Conservation (phyloP, 179 eudicot genomes). For the Pouteria campechiana region DNA sequence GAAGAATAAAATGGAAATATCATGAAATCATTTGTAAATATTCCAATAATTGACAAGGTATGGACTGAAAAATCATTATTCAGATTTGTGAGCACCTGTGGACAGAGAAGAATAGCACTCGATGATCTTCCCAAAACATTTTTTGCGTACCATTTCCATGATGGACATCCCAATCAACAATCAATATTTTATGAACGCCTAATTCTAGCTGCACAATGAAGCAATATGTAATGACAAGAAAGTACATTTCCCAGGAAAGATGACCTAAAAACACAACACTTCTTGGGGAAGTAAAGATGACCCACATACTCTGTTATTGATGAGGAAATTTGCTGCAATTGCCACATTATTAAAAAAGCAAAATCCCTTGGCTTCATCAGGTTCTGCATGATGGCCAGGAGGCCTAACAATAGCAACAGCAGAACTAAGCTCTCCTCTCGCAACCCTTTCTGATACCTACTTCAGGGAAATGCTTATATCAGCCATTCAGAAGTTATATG, state of each 20-base stretch:
- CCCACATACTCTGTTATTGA: constrained; percentile 73
- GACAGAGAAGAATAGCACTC: constrained; percentile 92
- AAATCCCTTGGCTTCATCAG: constrained; percentile 87
- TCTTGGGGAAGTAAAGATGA: constrained; percentile 6
- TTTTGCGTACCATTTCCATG: constrained; percentile 99
- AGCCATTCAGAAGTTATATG: too few relatives aligned
- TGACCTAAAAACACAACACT: neutral
- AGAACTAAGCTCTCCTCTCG: constrained; percentile 76
- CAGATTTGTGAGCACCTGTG: constrained; percentile 65
- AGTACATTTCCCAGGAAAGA: neutral
- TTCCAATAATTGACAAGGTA: too few relatives aligned
- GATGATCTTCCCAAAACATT: constrained; percentile 85
- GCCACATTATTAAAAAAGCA: constrained; percentile 91
- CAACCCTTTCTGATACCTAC: constrained; percentile 86
- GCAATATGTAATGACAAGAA: neutral
- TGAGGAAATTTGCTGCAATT: constrained; percentile 68
- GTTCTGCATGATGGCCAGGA: constrained; percentile 98
- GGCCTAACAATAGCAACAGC: constrained; percentile 98
- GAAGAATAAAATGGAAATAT: too few relatives aligned
- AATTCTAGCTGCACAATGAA: constrained; percentile 43
- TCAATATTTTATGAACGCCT: constrained; percentile 65
- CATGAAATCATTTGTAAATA: too few relatives aligned
- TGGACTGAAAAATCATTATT: too few relatives aligned
- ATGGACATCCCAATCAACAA: constrained; percentile 99
- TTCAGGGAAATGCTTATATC: constrained; percentile 7